Base-by-base conservation (phyloP, 1,284 basidiomycete genomes). In the Cystobasidiaceae sp. region DNA sequence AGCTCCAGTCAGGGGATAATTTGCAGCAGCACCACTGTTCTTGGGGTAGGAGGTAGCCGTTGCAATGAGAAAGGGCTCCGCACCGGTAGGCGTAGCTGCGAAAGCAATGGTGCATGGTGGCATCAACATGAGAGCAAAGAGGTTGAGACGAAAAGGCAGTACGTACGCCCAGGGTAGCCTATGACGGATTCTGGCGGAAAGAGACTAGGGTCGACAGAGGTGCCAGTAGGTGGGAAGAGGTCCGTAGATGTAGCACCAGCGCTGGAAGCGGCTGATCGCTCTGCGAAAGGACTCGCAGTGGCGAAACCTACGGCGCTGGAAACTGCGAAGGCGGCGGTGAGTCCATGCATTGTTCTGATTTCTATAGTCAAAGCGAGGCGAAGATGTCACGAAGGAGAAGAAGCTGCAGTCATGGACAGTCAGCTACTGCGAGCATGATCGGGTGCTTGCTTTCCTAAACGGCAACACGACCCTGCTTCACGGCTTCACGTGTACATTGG, bases 11-110 rank as follows among this genome's bases (percentile, higher is more conserved):
- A n/a, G n/a, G n/a, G n/a, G n/a, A n/a, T n/a, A n/a, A n/a, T n/a
- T n/a, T n/a, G n/a, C n/a, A n/a, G n/a, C n/a, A n/a, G n/a, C n/a
- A n/a, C n/a, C n/a, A n/a, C n/a, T n/a, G n/a, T n/a, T n/a, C n/a
- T n/a, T n/a, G n/a, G n/a, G n/a, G n/a, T n/a, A n/a, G n/a, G 5
- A 44, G 43, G n/a, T 44, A 23, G 25, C 82, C 3, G 82, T 84
- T 34, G 75, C 75, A 46, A 81, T 79, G 0, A 80, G 78, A 34
- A 76, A 77, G 3, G 82, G 78, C 71, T 83, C 81, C 55, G 80
- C 79, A 23, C 82, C 83, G 58, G 82, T 82, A 0, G 77, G 73
- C 0, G 82, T 83, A 7, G 79, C 73, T 4, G 80, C 81, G n/a
- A n/a, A n/a, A n/a, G n/a, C n/a, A n/a, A n/a, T n/a, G n/a, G n/a